Evolutionary conservation across 2,329 filamentous ascomycete genomes (phyloP), one percentile per base, ranked within the genome.

Genomic region (Berkeleyomyces basicola): DNA sequence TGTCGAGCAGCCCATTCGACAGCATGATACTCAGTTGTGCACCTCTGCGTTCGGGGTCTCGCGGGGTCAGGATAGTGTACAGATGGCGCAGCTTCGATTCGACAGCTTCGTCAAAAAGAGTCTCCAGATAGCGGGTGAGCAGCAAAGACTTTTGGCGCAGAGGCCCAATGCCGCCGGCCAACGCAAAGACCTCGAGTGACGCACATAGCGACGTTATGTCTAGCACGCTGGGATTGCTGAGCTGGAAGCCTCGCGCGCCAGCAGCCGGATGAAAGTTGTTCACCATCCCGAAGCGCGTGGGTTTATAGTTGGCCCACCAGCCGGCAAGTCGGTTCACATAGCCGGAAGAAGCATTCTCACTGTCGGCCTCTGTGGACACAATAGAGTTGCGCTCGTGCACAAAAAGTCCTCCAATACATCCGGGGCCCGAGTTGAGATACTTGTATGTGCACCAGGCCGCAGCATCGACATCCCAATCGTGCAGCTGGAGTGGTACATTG

Each of bases 391-490:
- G 78, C 70, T 88, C 82, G 71, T 96, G 89, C 7, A 96, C 86
- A 67, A 90, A 96, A 0, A 86, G 76, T 0, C 86, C 90, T 0
- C 82, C 89, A 66, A 95, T 95, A 14, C 84, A 80, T 3, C 90
- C 90, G 0, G 90, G 89, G 0, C 90, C 90, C 36, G 85, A 84
- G 70, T 95, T 95, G 71, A 95, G 81, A 75, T 96, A 96, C 75
- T 96, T 96, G 79, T 96, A 96, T 16, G 86, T 91, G 73, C 90
- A 96, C 90, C 90, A 96, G 61, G 82, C 88, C 14, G 91, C 90
- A 69, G 95, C 95, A 72, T 96, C 90, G 42, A 95, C 89, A 67
- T 87, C 80, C 90, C 90, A 96, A 68, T 92, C 88, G 72, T 95
- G 90, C 23, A 96, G 78, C 64, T 78, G 74, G 16, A 96, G 74